Evolutionary conservation across 352 stramenopile species (phyloP), one percentile per base, ranked within the genome.

Genomic region (Phytophthora melonis): DNA sequence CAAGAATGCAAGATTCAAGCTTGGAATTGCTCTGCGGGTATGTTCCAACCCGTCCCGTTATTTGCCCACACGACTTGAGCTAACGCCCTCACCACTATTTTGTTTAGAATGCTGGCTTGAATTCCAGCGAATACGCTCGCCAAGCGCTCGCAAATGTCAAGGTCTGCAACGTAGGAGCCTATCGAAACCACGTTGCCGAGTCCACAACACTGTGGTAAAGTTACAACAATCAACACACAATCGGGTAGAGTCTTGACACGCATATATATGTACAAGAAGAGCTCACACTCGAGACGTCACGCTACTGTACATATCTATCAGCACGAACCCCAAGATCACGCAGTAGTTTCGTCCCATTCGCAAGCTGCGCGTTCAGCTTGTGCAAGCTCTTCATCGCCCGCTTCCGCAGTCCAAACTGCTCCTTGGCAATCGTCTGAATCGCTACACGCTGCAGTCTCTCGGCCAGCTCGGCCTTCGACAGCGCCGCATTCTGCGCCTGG

Each of bases 1-100:
- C 74, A 91, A 90, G 67, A 92, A 93, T 34, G 88, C 88, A n/a
- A 80, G 86, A 5, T 95, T 95, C 65, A 92, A 92, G 58, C 80
- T 95, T 14, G 88, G 88, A 0, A 74, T 95, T 13, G 88, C 88
- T 23, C 77, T 95, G 10, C 86, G 86, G 36, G 84, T 91, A 71
- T 11, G 74, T 39, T 25, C 25, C 23, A 49, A 21, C 14, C 41
- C 7, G 41, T 49, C 13, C 19, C 13, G 18, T 8, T 49, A 16
- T 43, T 43, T 43, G 36, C 36, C 13, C 10, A 43, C 36, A 10
- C 36, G 4, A 27, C 23, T 43, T 9, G 30, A 7, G 7, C 30
- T 34, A 34, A 34, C 30, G 5, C 7, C 5, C 30, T 9, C 30
- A 9, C 30, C 7, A 9, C 36, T 43, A 14, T 43, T 43, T 43